Base-by-base conservation (phyloP, 805 yeast genomes). In the Zygosaccharomyces siamensis region DNA sequence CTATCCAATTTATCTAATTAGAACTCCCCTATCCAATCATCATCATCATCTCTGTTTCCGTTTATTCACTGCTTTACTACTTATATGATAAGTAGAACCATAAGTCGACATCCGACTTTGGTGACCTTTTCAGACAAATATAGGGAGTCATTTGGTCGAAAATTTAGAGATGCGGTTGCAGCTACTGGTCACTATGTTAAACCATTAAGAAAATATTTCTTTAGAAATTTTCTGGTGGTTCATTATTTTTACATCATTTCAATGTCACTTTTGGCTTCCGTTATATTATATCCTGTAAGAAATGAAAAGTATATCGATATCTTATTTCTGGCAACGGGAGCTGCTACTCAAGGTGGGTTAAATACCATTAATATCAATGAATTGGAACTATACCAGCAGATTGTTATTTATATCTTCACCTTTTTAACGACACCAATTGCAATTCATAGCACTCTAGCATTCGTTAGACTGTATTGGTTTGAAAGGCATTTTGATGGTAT, bases 291-390 rank as follows among this genome's bases (percentile, higher is more conserved):
- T 59, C 96, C 97, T 0, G 75, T 76, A n/a, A 75, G 74, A 47
- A 83, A 84, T 60, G 68, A 72, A 20, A 46, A 60, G 7, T 93
- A 92, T 64, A 83, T 87, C 39, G 98, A 93, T 70, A 80, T 85
- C 1, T 69, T 93, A 30, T 87, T 92, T 64, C 71, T 87, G 47
- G 77, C 89, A 0, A 72, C 83, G 8, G 92, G 95, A 8, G 81
- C 93, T 0, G 69, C 84, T 1, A 89, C 98, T 1, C 97, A 92
- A 62, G 95, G 97, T 0, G 99, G 99, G 0, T 70, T 93, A 47
- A 89, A 89, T 63, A 84, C 97, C 0, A 72, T 87, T 21, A 80
- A 89, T 57, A 54, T 84, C 33, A 88, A 88, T 62, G 67, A 72
- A 0, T 55, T 90, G 48, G 68, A 74, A 0, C 64, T 86, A 39